phyloP scores from a whole-genome alignment of 2,329 filamentous ascomycete species.

The Metarhizium sp. region DNA sequence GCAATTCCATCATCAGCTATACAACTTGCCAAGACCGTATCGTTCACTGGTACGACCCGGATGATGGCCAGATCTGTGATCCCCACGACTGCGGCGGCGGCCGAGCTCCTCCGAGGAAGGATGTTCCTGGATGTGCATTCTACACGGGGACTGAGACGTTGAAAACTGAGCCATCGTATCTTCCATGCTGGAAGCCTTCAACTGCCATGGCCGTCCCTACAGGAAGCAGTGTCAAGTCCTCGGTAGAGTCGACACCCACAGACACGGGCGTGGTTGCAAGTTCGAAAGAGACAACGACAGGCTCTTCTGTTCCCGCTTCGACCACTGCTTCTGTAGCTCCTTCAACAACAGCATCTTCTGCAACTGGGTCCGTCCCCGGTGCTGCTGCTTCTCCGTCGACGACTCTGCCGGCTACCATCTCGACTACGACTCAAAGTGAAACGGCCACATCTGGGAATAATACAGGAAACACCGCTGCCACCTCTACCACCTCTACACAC shows the following conservation, averaged over 20 bases:
- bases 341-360: not conserved
- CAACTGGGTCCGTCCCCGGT: not conserved
- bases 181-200: conserved; percentile 24
- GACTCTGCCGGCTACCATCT: not conserved
- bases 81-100: conserved; percentile 46
- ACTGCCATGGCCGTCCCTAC: conserved; percentile 6
- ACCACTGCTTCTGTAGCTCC: not conserved
- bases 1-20: not conserved
- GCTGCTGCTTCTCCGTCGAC: not conserved
- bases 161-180: conserved; percentile 40
- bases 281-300: not conserved
- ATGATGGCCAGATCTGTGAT: conserved; percentile 41
- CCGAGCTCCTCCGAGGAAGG: conserved; percentile 52
- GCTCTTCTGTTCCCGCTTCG: not conserved
- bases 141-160: conserved; percentile 47
- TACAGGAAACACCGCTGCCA: not conserved
- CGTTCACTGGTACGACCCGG: conserved; percentile 34
- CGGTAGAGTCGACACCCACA: not conserved
- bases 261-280: not conserved
- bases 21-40: conserved; percentile 6
- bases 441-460: not conserved
- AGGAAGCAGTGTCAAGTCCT: conserved; percentile 36
- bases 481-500: not conserved
- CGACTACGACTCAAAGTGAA: not conserved
- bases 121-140: conserved; percentile 47